phyloP scores from a whole-genome alignment of 1,284 basidiomycete species.

The Inonotus hispidus region DNA sequence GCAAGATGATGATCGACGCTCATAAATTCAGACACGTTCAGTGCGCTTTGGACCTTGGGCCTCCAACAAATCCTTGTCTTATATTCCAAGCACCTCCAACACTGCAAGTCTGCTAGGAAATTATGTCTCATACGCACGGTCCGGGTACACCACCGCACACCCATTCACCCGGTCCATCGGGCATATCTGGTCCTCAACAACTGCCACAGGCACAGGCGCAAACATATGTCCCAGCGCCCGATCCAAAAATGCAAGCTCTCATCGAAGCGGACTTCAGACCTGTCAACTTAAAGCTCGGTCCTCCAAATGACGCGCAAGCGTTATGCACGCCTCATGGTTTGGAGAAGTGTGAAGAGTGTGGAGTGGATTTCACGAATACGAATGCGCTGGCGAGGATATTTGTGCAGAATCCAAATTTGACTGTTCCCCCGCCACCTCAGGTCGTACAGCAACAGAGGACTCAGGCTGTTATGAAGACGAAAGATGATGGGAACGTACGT shows the following conservation, averaged over 20 bases:
- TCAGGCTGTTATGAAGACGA: conserved; percentile 66
- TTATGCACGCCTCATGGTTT: conserved; percentile 59
- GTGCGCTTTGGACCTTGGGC: neutral
- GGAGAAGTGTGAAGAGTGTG: conserved; percentile 68
- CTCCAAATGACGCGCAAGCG: conserved; percentile 44
- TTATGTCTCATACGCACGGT: conserved; percentile 6
- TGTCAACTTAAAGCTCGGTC: conserved; percentile 50
- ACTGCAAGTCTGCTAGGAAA: neutral
- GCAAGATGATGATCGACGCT: neutral
- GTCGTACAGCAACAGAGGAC: conserved; percentile 73
- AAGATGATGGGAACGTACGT: conserved; percentile 87
- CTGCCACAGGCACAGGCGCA: neutral
- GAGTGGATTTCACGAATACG: conserved; percentile 61
- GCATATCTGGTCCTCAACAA: neutral
- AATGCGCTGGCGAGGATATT: conserved; percentile 74
- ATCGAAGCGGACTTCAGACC: conserved; percentile 70
- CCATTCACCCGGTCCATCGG: neutral
- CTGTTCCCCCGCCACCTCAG: conserved; percentile 78
- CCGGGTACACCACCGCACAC: neutral
- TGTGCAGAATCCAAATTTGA: conserved; percentile 61
- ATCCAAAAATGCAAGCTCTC: conserved; percentile 43
- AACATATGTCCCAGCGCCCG: neutral
- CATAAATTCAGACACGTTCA: neutral
- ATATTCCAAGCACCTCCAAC: neutral
- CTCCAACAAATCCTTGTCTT: neutral